These are phyloP conservation scores for Triticum dicoccoides DNA, from an alignment of 176 grass and related monocot species.

Conservation along the genomic window DNA sequence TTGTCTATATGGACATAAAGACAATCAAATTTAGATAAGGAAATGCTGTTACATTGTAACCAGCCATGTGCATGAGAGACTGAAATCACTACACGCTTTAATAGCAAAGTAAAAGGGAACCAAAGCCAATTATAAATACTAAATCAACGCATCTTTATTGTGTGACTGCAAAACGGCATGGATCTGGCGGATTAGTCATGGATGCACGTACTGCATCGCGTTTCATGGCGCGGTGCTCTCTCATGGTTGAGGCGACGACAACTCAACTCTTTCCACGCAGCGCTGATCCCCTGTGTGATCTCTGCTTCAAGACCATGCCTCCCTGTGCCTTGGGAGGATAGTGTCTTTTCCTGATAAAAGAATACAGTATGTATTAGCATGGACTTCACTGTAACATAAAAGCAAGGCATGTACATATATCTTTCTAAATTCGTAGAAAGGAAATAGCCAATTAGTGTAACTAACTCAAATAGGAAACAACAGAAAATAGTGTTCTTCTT, in stretches of 20 bases:
- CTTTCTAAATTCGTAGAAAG: not conserved
- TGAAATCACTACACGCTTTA: too few relatives aligned
- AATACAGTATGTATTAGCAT: not conserved
- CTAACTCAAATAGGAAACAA: not conserved
- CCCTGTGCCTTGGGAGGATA: slow-evolving; percentile 33
- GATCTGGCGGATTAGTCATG: not conserved
- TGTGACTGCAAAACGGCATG: not conserved
- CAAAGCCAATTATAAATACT: not conserved
- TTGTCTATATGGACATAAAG: too few relatives aligned
- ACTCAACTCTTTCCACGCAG: slow-evolving; percentile 12
- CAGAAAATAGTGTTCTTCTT: not conserved
- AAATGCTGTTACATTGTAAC: too few relatives aligned
- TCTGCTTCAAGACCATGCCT: slow-evolving; percentile 33
- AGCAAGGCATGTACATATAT: not conserved
- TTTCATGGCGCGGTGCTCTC: not conserved
- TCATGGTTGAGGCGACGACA: not conserved
- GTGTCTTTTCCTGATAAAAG: slow-evolving; percentile 29
- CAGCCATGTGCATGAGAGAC: too few relatives aligned
- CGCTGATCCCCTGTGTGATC: slow-evolving; percentile 16
- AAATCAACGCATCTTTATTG: slow-evolving; percentile 30
- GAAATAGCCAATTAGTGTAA: slow-evolving; percentile 3
- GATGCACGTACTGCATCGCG: not conserved
- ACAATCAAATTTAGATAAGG: too few relatives aligned
- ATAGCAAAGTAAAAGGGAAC: not conserved
- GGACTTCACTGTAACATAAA: not conserved